Percentiles rank a stretch among this genome's conserved stretches.
These are phyloP conservation scores for Solanum sitiens DNA, from an alignment of 257 asterid genomes.

Conservation along the genomic window DNA sequence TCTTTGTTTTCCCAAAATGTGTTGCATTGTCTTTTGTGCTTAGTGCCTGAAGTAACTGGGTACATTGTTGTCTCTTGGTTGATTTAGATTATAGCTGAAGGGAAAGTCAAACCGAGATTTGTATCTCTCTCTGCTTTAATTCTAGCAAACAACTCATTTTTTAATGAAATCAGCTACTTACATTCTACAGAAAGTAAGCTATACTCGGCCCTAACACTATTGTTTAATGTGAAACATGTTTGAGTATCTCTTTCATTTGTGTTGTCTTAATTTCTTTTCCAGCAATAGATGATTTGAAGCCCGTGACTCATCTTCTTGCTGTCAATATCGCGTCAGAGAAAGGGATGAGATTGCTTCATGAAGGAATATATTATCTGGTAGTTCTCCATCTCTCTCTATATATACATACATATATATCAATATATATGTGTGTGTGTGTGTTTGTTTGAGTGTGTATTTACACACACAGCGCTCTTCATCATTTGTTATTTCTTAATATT, in stretches of 20 bases:
- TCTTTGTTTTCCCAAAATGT: not conserved
- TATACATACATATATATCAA: not conserved
- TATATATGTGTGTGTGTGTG: not conserved
- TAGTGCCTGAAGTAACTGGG: not conserved
- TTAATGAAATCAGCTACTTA: slow-evolving; percentile 57
- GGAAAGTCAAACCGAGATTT: slow-evolving; percentile 73
- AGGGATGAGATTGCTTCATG: slow-evolving; percentile 84
- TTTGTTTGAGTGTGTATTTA: not conserved
- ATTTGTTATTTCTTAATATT: not conserved
- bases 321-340: slow-evolving; percentile 64
- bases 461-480: not conserved
- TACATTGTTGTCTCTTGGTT: slow-evolving; percentile 3
- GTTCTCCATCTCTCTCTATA: not conserved
- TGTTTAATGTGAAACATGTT: slow-evolving; percentile 2
- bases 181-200: slow-evolving; percentile 83
- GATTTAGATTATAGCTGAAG: slow-evolving; percentile 78
- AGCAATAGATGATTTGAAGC: slow-evolving; percentile 94
- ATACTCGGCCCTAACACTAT: slow-evolving; percentile 11
- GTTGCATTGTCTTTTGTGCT: not conserved
- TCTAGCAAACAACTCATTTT: slow-evolving; percentile 48
- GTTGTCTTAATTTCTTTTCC: slow-evolving; percentile 17
- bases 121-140: slow-evolving; percentile 59
- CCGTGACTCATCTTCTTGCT: slow-evolving; percentile 89
- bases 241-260: slow-evolving; percentile 10
- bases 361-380: slow-evolving; percentile 92